Evolutionary conservation across 179 eudicot species (phyloP).

Genomic region (Beta corolliflora): DNA sequence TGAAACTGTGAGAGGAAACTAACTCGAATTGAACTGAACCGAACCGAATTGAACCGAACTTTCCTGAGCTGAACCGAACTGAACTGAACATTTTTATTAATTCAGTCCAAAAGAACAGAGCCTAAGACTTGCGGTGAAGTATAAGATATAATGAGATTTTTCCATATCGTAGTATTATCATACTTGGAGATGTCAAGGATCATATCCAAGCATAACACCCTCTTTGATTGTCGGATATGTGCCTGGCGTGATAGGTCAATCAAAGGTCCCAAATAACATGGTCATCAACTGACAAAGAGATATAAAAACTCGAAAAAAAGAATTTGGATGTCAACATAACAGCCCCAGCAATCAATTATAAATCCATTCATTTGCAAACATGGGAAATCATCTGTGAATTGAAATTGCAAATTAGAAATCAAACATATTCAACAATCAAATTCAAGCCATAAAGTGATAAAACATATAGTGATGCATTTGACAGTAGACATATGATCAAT

Average conservation of each 20-base stretch:
- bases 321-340: not conserved
- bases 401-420: not conserved
- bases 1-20: no score
- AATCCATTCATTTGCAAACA: not conserved
- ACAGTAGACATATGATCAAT: not conserved
- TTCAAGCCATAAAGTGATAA: not conserved
- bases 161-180: not conserved
- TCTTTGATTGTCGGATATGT: not conserved
- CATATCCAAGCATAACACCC: not conserved
- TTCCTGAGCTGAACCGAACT: no score
- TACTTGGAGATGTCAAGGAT: not conserved
- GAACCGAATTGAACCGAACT: no score
- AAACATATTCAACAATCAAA: not conserved
- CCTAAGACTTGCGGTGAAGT: not conserved
- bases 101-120: no score
- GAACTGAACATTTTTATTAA: no score
- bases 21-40: no score
- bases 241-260: not conserved
- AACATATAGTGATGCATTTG: conserved; percentile 2
- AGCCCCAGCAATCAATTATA: not conserved
- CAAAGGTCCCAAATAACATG: not conserved
- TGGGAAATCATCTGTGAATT: not conserved
- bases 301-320: not conserved
- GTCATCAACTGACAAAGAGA: not conserved
- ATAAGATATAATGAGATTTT: not conserved